These are phyloP conservation scores for Vitis hybrid DNA, from an alignment of 177 flowering plant species.

Conservation along the genomic window DNA sequence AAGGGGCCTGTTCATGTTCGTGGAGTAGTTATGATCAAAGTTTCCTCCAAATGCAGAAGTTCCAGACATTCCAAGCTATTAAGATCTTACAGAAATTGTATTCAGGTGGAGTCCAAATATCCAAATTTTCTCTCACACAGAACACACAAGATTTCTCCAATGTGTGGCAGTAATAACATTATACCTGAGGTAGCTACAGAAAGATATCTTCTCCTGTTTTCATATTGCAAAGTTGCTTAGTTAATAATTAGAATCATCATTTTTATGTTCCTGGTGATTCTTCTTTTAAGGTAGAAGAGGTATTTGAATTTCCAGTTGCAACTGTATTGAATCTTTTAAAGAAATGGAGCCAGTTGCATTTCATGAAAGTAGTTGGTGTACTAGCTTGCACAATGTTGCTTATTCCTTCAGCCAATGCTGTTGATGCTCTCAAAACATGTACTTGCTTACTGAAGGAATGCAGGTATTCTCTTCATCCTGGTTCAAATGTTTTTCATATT, in stretches of 20 bases:
- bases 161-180: constrained; percentile 1
- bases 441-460: constrained; percentile 74
- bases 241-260: neutral
- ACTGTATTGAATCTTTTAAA: constrained; percentile 16
- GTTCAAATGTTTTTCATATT: neutral
- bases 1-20: constrained; percentile 17
- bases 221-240: neutral
- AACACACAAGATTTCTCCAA: constrained; percentile 15
- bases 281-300: constrained; percentile 25
- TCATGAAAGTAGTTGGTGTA: constrained; percentile 37
- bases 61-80: constrained; percentile 18
- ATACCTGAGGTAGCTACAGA: constrained; percentile 30
- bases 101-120: constrained; percentile 13
- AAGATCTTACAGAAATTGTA: constrained; percentile 13
- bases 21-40: constrained; percentile 22
- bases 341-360: constrained; percentile 37
- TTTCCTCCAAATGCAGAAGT: constrained; percentile 15
- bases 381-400: constrained; percentile 45
- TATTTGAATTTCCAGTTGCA: constrained; percentile 5
- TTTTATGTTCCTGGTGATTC: neutral
- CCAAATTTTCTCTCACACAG: constrained; percentile 12
- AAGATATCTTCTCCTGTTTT: constrained; percentile 3
- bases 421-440: constrained; percentile 85
- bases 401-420: constrained; percentile 66
- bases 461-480: constrained; percentile 47